These are phyloP conservation scores for Wickerhamiella spandovensis DNA, from an alignment of 805 yeast species.

Conservation along the genomic window DNA sequence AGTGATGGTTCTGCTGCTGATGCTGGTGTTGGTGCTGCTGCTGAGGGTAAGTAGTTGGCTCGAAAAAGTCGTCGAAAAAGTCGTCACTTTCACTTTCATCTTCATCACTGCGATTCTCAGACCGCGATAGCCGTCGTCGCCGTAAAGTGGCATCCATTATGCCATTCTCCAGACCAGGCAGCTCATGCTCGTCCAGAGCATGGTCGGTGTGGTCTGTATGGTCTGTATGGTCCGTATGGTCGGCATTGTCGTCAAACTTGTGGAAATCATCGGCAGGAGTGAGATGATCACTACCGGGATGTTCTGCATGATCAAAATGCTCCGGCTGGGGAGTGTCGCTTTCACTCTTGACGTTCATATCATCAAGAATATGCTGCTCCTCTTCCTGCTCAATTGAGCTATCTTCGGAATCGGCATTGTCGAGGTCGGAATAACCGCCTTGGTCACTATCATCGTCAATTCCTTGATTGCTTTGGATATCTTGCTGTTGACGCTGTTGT, in stretches of 20 bases:
- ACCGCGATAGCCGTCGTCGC: background rate
- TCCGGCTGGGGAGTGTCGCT: background rate
- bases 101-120: slow-evolving; percentile 15
- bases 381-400: slow-evolving; percentile 26
- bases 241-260: background rate
- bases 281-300: background rate
- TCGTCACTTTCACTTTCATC: slow-evolving; percentile 16
- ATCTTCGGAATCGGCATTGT: slow-evolving; percentile 20
- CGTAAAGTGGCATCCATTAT: background rate
- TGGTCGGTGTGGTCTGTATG: too few relatives aligned
- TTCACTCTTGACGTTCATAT: slow-evolving; percentile 5
- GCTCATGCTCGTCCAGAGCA: too few relatives aligned
- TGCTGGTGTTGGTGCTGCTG: background rate
- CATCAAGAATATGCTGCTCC: slow-evolving; percentile 28
- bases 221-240: background rate
- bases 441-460: slow-evolving; percentile 14
- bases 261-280: background rate
- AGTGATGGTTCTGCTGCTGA: background rate
- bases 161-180: too few relatives aligned
- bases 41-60: slow-evolving; percentile 2
- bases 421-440: slow-evolving; percentile 17
- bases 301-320: background rate
- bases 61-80: slow-evolving; percentile 15
- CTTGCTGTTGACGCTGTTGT: background rate
- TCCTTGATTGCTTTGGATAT: slow-evolving; percentile 9